Base-by-base conservation (phyloP, 2,329 filamentous ascomycete species). In the Podosphaera leucotricha region DNA sequence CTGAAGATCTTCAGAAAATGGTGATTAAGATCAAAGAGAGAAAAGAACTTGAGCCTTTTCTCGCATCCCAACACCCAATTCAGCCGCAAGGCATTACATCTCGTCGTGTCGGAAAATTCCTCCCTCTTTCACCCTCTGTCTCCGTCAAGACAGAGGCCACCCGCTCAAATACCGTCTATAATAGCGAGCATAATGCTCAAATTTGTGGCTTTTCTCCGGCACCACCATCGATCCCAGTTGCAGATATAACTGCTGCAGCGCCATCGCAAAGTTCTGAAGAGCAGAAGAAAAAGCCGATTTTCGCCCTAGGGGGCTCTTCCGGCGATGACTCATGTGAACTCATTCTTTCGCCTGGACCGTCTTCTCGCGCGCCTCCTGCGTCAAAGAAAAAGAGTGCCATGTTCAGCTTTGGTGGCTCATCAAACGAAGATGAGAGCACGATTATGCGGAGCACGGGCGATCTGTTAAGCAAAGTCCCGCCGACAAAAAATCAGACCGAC, bases 1-100 rank as follows among this genome's bases (percentile, higher is more conserved):
- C 87, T 6, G 72, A 83, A 55, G 82, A 90, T 54, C 70, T 95
- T 24, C 84, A 93, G 62, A 92, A 92, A 65, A 92, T 95, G 72
- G 83, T 94, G 37, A 75, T 81, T 46, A 84, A 79, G 35, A 94
- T 94, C 58, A 82, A 92, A 61, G 80, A 90, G 61, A 84, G 82
- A 62, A 75, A 76, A 60, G 70, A 70, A 39, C 66, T 87, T 19
- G 66, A 72, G 54, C 73, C 67, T 45, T 72, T 66, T 53, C 60
- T 74, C 5, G 67, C 43, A 15, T 35, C 47, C 51, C 59, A 53
- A 52, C 57, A 51, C 54, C 35, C 63, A 61, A 46, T 60, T 63
- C 58, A 54, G 30, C 48, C 51, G 13, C 10, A 6, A 3, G 16
- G n/a, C 24, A n/a, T 18, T 5, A 18, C 3, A 74, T 74, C 6